These are phyloP conservation scores for Lobosporangium transversale DNA, from an alignment of 192 early-diverging fungal genomes.

Conservation along the genomic window DNA sequence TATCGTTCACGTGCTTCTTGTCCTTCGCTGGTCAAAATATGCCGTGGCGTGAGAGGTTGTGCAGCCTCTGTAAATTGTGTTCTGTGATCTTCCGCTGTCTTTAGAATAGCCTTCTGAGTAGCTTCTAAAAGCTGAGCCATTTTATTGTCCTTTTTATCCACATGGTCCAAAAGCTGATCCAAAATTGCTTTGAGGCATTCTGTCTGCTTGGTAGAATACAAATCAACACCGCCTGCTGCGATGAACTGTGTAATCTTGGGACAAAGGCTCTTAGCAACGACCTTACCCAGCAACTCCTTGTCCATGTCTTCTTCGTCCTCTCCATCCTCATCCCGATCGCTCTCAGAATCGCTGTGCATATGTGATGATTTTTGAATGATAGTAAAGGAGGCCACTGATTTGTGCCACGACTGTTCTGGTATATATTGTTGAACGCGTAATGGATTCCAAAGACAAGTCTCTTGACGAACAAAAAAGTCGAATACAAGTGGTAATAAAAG, in stretches of 20 bases:
- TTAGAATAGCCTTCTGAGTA: slow-evolving; percentile 10
- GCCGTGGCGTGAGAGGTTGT: slow-evolving; percentile 37
- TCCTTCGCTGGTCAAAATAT: slow-evolving; percentile 29
- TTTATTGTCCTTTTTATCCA: slow-evolving; percentile 46
- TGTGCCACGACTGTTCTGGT: slow-evolving; percentile 37
- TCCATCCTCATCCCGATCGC: slow-evolving; percentile 33
- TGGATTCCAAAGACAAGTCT: slow-evolving; percentile 63
- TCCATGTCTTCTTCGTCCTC: slow-evolving; percentile 52
- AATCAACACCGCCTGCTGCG: slow-evolving; percentile 24
- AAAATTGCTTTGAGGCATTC: slow-evolving; percentile 30
- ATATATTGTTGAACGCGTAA: slow-evolving; percentile 48
- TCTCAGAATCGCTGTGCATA: slow-evolving; percentile 33
- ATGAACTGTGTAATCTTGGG: slow-evolving; percentile 37
- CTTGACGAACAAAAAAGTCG: slow-evolving; percentile 65
- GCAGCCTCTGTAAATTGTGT: slow-evolving; percentile 41
- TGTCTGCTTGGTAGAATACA: slow-evolving; percentile 41
- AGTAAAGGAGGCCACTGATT: slow-evolving; percentile 21
- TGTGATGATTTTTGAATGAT: slow-evolving; percentile 13
- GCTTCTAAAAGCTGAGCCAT: slow-evolving; percentile 43
- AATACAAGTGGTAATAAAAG: slow-evolving; percentile 64
- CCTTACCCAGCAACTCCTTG: slow-evolving; percentile 31
- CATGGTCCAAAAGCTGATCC: slow-evolving; percentile 48
- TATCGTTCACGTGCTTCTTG: slow-evolving; percentile 25
- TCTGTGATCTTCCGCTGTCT: slow-evolving; percentile 32
- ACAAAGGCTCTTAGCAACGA: slow-evolving; percentile 47